These are phyloP conservation scores for Zygosaccharomyces sapae DNA, from an alignment of 1,139 yeast genomes.

Conservation along the genomic window DNA sequence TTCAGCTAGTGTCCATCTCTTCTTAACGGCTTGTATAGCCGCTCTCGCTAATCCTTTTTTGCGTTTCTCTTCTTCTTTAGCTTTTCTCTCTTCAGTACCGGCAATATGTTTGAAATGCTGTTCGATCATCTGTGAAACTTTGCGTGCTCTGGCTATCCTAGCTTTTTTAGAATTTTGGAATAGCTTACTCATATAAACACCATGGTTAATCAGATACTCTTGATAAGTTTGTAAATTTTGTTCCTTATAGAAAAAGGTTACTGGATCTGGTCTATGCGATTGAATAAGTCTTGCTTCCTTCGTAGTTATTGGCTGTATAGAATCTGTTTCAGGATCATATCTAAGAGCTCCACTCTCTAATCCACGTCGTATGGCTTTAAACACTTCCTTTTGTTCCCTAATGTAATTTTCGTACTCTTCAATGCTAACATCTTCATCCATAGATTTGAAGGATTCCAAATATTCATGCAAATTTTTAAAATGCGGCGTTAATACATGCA, in stretches of 20 bases:
- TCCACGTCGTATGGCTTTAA: conserved; percentile 51
- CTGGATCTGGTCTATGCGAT: conserved; percentile 30
- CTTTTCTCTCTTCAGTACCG: conserved; percentile 82
- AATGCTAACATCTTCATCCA: conserved; percentile 50
- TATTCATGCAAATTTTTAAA: conserved; percentile 42
- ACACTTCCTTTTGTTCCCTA: conserved; percentile 42
- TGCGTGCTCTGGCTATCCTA: conserved; percentile 65
- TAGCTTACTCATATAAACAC: conserved; percentile 63
- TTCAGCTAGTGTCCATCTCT: conserved; percentile 87
- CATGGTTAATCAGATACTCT: conserved; percentile 76
- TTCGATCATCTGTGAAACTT: conserved; percentile 78
- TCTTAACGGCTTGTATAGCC: conserved; percentile 79
- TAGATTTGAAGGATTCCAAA: conserved; percentile 50
- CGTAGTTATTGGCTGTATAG: conserved; percentile 46
- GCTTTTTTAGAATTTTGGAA: conserved; percentile 64
- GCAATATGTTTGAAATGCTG: conserved; percentile 78
- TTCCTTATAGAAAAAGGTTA: conserved; percentile 33
- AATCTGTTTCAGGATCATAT: conserved; percentile 42
- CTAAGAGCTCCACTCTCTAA: conserved; percentile 47
- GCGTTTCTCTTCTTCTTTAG: conserved; percentile 65
- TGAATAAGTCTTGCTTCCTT: conserved; percentile 44
- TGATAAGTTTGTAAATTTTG: conserved; percentile 51
- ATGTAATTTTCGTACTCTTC: conserved; percentile 49
- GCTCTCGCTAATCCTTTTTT: conserved; percentile 67
- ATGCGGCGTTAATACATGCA: conserved; percentile 50